Evolutionary conservation across 2,329 filamentous ascomycete species (phyloP).

Genomic region (Aspergillus quadricinctus): DNA sequence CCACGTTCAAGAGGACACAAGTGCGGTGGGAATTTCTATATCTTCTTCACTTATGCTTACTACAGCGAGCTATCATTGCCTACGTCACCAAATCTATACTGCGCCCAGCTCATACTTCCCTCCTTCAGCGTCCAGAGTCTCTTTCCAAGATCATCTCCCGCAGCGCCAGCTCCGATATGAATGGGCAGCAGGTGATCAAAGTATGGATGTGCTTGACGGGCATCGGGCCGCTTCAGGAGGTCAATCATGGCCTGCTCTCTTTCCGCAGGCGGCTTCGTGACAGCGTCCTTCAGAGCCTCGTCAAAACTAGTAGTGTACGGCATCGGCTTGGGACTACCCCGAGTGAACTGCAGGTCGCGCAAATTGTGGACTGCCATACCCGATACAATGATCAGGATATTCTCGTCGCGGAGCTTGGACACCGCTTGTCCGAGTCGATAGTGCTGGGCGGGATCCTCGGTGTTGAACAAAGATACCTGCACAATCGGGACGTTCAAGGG

Average conservation of each 20-base stretch:
- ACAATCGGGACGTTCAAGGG: constrained; percentile 64
- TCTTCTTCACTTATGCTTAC: background rate
- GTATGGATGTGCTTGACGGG: constrained; percentile 58
- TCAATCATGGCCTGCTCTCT: constrained; percentile 43
- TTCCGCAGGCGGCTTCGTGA: constrained; percentile 44
- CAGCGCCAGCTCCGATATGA: constrained; percentile 55
- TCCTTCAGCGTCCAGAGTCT: constrained; percentile 48
- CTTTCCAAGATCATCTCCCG: constrained; percentile 45
- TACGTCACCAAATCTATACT: constrained; percentile 48
- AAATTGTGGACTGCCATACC: constrained; percentile 75
- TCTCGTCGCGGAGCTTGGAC: constrained; percentile 60
- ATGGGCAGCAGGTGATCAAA: constrained; percentile 61
- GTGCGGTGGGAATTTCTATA: background rate
- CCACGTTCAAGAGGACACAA: background rate
- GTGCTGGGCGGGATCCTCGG: constrained; percentile 61
- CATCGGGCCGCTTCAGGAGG: constrained; percentile 49
- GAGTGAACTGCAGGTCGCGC: constrained; percentile 49
- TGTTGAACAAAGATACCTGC: constrained; percentile 65
- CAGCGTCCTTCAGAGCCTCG: constrained; percentile 62
- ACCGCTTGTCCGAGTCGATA: constrained; percentile 65
- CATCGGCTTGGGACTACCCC: constrained; percentile 45
- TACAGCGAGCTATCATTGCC: constrained; percentile 22
- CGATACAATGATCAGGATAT: constrained; percentile 64
- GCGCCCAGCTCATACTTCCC: constrained; percentile 52
- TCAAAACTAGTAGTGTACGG: constrained; percentile 63